Evolutionary conservation across 164 flowering plant species (phyloP), one percentile per base, ranked within the genome.

Genomic region (Berberis vulgaris): DNA sequence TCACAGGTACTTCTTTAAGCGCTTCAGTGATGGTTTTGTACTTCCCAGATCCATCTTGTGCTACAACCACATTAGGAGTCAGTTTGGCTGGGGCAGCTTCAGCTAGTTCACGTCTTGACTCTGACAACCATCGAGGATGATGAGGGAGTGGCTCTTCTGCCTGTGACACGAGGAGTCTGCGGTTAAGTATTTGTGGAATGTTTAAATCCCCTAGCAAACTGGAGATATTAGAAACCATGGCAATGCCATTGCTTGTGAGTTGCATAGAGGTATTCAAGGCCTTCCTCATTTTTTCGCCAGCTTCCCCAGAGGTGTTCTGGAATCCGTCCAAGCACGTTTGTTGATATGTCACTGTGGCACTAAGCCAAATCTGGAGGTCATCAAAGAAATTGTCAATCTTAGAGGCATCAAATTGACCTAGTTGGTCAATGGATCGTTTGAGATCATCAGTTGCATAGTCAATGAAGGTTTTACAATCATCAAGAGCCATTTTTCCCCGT

Each of bases 21-120:
- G 91, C 87, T 1, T 65, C 84, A 5, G 45, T 40, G 38, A 86
- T 81, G 40, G 77, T 80, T 66, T 63, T 77, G 60, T 43, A 84
- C 26, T 84, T 76, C 1, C 88, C 86, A 26, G 75, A 78, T 1
- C 91, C 91, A 63, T 86, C 88, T 54, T 78, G 43, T 6, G 87
- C 86, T 63, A 86, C 91, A 3, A 82, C 80, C 5, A 70, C 84
- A 53, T 83, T 66, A 2, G 90, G 82, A 26, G 1, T 73, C 50
- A 74, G 26, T 26, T 26, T 26, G 0, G 26, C 26, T 26, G 26
- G 26, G 26, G 26, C n/a, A 46, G 8, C 49, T 12, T 52, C n/a
- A 4, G 54, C 54, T 52, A 4, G 54, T 7, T 7, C 10, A 47
- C 26, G 26, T 26, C 26, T 26, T 26, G 26, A 26, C 26, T 26